phyloP scores from a whole-genome alignment of 768 basidiomycete species.

The Naganishia antarctica region DNA sequence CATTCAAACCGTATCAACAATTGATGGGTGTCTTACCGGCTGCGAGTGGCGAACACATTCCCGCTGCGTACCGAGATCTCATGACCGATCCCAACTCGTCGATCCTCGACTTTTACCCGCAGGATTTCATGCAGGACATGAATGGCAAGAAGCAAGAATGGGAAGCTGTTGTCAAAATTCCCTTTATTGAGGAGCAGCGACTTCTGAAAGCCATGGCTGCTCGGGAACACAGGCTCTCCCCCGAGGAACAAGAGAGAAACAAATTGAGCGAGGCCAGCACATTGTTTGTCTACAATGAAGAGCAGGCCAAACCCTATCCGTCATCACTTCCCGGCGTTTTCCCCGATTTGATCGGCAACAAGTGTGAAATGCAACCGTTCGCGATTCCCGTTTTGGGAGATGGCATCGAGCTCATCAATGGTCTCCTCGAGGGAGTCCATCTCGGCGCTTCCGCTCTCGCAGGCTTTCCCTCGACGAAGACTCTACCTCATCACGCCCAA shows the following conservation, averaged over 20 bases:
- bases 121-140: constrained; percentile 82
- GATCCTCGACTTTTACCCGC: constrained; percentile 90
- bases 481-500: constrained; percentile 69
- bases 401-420: constrained; percentile 77
- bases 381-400: constrained; percentile 73
- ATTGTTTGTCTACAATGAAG: constrained; percentile 66
- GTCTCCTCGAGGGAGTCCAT: constrained; percentile 80
- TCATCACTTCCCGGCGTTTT: constrained; percentile 94
- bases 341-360: constrained; percentile 75
- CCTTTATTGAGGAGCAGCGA: constrained; percentile 81
- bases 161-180: constrained; percentile 98
- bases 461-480: constrained; percentile 92
- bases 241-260: constrained; percentile 73
- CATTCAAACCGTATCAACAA: constrained; percentile 90
- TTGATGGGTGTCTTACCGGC: constrained; percentile 95
- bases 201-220: constrained; percentile 76
- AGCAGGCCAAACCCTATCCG: constrained; percentile 66
- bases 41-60: constrained; percentile 83
- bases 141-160: constrained; percentile 99
- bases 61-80: constrained; percentile 80
- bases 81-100: constrained; percentile 80
- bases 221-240: constrained; percentile 72
- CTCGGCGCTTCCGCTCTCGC: constrained; percentile 81
- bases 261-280: constrained; percentile 67
- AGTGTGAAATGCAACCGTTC: constrained; percentile 74